Evolutionary conservation across 1,139 yeast species (phyloP), one percentile per base, ranked within the genome.

Genomic region (Suhomyces yuchorum): DNA sequence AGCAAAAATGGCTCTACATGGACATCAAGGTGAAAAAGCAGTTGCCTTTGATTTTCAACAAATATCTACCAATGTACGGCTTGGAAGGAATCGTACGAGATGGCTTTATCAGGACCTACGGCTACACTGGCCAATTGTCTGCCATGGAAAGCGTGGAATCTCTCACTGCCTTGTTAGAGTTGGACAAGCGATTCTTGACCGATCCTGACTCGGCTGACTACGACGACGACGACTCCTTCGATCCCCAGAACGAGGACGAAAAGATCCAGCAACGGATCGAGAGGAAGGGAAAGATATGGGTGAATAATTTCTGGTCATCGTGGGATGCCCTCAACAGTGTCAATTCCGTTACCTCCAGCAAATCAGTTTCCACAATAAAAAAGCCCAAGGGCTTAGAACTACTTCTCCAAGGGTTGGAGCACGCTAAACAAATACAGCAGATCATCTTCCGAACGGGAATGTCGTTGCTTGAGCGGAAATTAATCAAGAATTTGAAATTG

Each of bases 71-170:
- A 1, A 71, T 81, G 48, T 91, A 88, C 62, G 97, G 96, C 3
- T 72, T 93, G 35, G 96, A 88, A 53, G 95, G 91, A 34, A 77
- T 93, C 15, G 81, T 88, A 0, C 75, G 95, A 52, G 93, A 88
- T 46, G 98, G 99, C 0, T 91, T 93, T 51, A 78, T 90, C 11
- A 75, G 97, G 50, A 81, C 89, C 6, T 91, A 81, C 67, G 99
- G 99, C 1, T 92, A 80, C 62, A 82, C 87, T 50, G 97, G 97
- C 1, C 82, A 89, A 20, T 74, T 93, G 24, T 84, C 96, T 34
- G 98, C 98, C 0, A 89, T 92, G 68, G 99, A 95, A 64, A 90
- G 89, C 60, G 96, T 89, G 6, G 97, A 93, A 60, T 81, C 97
- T 0, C 70, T 93, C 12, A 81, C 91, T 4, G 97, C 99, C 2